phyloP scores from a whole-genome alignment of 352 stramenopile genomes.

The Globisporangium nagaii region DNA sequence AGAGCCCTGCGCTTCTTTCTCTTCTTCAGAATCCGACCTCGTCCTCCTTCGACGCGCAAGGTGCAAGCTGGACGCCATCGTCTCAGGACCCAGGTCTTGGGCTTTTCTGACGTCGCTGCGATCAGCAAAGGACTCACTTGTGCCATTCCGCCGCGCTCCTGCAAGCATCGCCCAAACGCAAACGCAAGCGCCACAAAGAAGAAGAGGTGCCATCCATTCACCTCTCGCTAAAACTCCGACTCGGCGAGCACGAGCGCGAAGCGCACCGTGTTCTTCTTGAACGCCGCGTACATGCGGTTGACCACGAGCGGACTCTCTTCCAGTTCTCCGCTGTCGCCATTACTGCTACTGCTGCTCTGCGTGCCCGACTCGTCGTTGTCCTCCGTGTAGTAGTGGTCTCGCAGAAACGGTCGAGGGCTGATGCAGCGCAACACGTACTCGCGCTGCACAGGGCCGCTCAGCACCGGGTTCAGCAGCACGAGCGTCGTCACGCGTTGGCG shows the following conservation, averaged over 20 bases:
- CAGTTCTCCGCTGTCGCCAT: constrained; percentile 4
- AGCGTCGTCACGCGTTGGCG: constrained; percentile 29
- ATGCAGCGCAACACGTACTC: constrained; percentile 79
- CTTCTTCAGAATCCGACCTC: no score
- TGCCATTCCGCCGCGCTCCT: no score
- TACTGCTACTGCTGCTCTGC: neutral
- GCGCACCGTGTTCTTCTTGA: constrained; percentile 69
- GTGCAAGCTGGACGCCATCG: no score
- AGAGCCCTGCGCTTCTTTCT: no score
- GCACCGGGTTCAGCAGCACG: constrained; percentile 38
- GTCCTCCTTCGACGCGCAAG: no score
- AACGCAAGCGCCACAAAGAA: no score
- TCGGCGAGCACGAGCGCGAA: constrained; percentile 68
- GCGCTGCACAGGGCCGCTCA: constrained; percentile 41
- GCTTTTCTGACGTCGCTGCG: no score
- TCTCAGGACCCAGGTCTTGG: no score
- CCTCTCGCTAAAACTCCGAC: constrained; percentile 53
- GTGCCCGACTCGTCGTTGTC: constrained; percentile 4
- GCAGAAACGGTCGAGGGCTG: constrained; percentile 58
- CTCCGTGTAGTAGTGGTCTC: constrained; percentile 29
- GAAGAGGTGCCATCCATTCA: no score
- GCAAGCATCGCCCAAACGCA: no score
- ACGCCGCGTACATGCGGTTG: constrained; percentile 77
- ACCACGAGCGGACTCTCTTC: constrained; percentile 67
- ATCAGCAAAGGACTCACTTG: no score